A percentile compares a stretch with the other conserved stretches of the same genome.
Evolutionary conservation across 805 yeast genomes (phyloP).

Genomic region (Blastobotrys chiropterorum): DNA sequence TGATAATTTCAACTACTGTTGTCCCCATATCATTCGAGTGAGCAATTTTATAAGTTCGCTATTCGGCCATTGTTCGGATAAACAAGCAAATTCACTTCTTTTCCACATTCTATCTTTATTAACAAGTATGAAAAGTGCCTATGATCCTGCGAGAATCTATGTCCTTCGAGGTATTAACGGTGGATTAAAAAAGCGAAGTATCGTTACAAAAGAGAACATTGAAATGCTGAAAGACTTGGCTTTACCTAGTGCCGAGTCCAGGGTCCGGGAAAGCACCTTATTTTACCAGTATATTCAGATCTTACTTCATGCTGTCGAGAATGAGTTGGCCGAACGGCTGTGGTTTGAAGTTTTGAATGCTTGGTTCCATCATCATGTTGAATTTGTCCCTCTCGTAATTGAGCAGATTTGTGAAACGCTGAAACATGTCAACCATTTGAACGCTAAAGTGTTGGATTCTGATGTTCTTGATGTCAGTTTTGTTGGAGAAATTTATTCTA

Average conservation of each 20-base stretch:
- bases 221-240: slow-evolving; percentile 32
- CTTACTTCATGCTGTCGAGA: slow-evolving; percentile 2
- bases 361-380: background rate
- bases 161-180: slow-evolving; percentile 43
- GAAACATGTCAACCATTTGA: background rate
- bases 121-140: slow-evolving; percentile 43
- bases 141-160: slow-evolving; percentile 67
- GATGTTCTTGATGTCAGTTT: background rate
- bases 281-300: slow-evolving; percentile 10
- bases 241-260: slow-evolving; percentile 21
- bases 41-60: slow-evolving; percentile 40
- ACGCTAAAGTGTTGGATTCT: background rate
- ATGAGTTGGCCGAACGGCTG: background rate
- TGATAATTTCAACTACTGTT: slow-evolving; percentile 24
- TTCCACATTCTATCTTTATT: slow-evolving; percentile 40
- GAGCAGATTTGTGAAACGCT: background rate
- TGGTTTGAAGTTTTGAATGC: slow-evolving; percentile 3
- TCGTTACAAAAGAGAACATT: background rate
- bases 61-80: slow-evolving; percentile 27
- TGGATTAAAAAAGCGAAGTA: background rate
- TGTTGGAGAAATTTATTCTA: background rate
- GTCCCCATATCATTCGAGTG: slow-evolving; percentile 55
- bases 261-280: slow-evolving; percentile 13
- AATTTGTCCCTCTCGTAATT: background rate
- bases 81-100: slow-evolving; percentile 27